phyloP scores from a whole-genome alignment of 2,329 filamentous ascomycete species.

The Xylariaceae sp. region DNA sequence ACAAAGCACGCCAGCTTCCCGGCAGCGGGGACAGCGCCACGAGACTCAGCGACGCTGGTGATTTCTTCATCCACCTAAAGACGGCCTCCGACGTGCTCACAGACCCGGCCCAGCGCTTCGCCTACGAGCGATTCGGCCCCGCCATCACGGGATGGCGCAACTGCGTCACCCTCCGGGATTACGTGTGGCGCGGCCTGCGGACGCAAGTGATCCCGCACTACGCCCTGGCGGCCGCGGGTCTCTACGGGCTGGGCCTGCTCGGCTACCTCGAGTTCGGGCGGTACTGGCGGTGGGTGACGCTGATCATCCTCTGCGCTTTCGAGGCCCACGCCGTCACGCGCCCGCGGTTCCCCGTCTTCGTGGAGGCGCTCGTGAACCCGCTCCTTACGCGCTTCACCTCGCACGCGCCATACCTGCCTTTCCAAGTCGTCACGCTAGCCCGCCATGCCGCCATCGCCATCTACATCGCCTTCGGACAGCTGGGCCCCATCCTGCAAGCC shows the following conservation, averaged over 20 bases:
- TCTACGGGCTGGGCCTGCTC: slow-evolving; percentile 59
- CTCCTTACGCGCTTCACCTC: slow-evolving; percentile 37
- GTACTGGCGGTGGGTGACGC: slow-evolving; percentile 61
- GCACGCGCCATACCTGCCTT: slow-evolving; percentile 70
- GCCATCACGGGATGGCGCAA: slow-evolving; percentile 62
- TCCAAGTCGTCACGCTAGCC: slow-evolving; percentile 72
- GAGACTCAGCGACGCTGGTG: slow-evolving; percentile 21
- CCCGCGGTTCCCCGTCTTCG: slow-evolving; percentile 46
- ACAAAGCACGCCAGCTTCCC: slow-evolving; percentile 56
- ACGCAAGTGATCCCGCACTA: slow-evolving; percentile 57
- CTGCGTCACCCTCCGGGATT: slow-evolving; percentile 68
- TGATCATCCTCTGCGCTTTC: slow-evolving; percentile 50
- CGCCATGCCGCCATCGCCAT: slow-evolving; percentile 73
- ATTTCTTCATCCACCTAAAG: slow-evolving; percentile 76
- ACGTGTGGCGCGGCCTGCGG: slow-evolving; percentile 60
- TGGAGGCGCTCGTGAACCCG: slow-evolving; percentile 44
- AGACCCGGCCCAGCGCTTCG: slow-evolving; percentile 74
- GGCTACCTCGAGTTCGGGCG: slow-evolving; percentile 65
- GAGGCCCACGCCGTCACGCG: slow-evolving; percentile 56
- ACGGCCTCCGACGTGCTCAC: slow-evolving; percentile 75
- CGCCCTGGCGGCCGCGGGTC: slow-evolving; percentile 48
- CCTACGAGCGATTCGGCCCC: slow-evolving; percentile 85
- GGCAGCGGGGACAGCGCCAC: slow-evolving; percentile 34
- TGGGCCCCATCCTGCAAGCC: slow-evolving; percentile 61
- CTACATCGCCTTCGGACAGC: slow-evolving; percentile 78